A percentile compares a stretch with the other conserved stretches of the same genome.
These are phyloP conservation scores for Aspergillus carlsbadensis DNA, from an alignment of 495 filamentous ascomycete species.

Conservation along the genomic window DNA sequence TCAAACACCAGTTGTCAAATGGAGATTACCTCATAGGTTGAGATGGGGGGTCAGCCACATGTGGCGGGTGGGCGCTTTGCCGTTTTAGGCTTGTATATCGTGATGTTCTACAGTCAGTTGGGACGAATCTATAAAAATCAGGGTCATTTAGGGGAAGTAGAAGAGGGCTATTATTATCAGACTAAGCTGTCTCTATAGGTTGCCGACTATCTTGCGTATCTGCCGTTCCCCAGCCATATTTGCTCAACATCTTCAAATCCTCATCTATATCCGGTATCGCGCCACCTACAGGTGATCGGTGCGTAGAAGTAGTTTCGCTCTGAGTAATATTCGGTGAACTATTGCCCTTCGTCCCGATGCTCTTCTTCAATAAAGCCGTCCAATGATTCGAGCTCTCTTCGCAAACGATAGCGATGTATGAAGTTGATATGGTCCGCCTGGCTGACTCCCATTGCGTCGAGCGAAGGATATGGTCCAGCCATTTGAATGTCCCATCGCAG, in stretches of 20 bases:
- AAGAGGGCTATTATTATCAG: too few relatives aligned
- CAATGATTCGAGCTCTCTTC: constrained; percentile 33
- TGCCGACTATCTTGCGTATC: constrained; percentile 37
- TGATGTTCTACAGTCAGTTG: too few relatives aligned
- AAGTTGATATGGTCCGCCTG: constrained; percentile 27
- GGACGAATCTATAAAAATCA: too few relatives aligned
- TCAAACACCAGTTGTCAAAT: constrained; percentile 8
- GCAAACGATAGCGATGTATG: constrained; percentile 37
- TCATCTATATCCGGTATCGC: constrained; percentile 4
- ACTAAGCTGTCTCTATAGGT: neutral
- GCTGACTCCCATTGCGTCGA: constrained; percentile 34
- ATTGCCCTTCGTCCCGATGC: constrained; percentile 14
- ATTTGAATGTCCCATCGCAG: constrained; percentile 36
- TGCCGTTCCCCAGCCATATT: constrained; percentile 33
- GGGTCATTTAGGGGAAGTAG: too few relatives aligned
- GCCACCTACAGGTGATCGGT: neutral
- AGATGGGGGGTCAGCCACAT: neutral
- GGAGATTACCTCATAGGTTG: constrained; percentile 23
- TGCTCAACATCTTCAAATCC: constrained; percentile 25
- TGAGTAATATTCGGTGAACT: neutral
- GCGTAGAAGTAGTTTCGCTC: neutral
- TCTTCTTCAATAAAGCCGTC: constrained; percentile 26
- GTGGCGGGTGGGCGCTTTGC: neutral
- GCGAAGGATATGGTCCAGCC: constrained; percentile 41
- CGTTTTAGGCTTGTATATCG: neutral